Evolutionary conservation across 2,329 filamentous ascomycete genomes (phyloP).

Genomic region (Colletotrichum costaricense): DNA sequence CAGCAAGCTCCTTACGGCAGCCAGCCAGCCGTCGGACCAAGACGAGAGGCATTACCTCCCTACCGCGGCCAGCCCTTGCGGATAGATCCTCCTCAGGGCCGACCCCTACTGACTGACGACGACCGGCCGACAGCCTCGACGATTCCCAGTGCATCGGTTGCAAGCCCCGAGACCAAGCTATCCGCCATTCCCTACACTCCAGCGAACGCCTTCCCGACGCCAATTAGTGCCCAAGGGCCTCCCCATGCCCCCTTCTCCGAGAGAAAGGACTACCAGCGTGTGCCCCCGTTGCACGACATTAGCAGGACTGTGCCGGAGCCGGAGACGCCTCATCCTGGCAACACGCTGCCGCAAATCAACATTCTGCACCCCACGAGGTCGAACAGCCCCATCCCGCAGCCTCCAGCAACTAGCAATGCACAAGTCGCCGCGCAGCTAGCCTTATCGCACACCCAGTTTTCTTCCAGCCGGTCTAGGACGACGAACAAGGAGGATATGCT

Average conservation of each 20-base stretch:
- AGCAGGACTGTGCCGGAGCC: conserved; percentile 60
- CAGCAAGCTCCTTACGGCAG: conserved; percentile 54
- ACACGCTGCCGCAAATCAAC: conserved; percentile 67
- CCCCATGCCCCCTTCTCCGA: conserved; percentile 56
- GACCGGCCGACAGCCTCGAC: conserved; percentile 70
- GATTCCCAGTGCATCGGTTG: conserved; percentile 66
- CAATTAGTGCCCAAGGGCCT: conserved; percentile 67
- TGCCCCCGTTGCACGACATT: conserved; percentile 70
- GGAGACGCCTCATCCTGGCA: conserved; percentile 63
- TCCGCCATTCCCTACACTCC: conserved; percentile 67
- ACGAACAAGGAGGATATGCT: conserved; percentile 95
- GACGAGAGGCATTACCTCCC: conserved; percentile 68
- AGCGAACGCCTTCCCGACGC: conserved; percentile 70
- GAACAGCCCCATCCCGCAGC: conserved; percentile 57
- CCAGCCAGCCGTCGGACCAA: conserved; percentile 48
- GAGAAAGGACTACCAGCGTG: conserved; percentile 70
- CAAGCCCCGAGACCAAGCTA: conserved; percentile 72
- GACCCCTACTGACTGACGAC: conserved; percentile 66
- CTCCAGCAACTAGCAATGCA: conserved; percentile 53
- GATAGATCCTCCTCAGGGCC: conserved; percentile 72
- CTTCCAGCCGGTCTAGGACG: conserved; percentile 57
- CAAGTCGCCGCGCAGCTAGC: conserved; percentile 71
- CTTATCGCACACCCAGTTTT: conserved; percentile 65
- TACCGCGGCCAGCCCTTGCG: conserved; percentile 72
- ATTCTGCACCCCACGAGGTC: conserved; percentile 62